Base-by-base conservation (phyloP, 2,329 filamentous ascomycete genomes). In the Celoporthe dispersa region DNA sequence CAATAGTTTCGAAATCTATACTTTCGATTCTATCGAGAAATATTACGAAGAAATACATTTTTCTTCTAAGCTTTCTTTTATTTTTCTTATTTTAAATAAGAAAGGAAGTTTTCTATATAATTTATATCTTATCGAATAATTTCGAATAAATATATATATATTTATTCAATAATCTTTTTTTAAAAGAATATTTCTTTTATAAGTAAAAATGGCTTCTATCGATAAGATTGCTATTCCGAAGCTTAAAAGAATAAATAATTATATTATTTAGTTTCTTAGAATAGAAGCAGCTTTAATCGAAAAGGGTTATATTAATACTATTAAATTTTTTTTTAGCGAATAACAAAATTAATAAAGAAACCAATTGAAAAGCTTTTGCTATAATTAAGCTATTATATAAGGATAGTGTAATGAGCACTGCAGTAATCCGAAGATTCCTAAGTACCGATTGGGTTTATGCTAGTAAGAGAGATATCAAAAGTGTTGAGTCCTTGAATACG, bases 221-320 rank as follows among this genome's bases (percentile, higher is more conserved):
- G 3, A 64, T 64, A 64, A 64, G 22, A 44, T 64, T 44, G 9
- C 7, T 25, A 64, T 64, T 28, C 16, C 4, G 3, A 64, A 44
- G 25, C 25, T 44, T 44, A 64, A 64, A 6, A 16, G 37, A 7
- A 64, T 16, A 19, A 12, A 64, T 44, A 64, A 64, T 28, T 64
- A 44, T 44, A 64, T 64, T 64, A 64, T 64, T 48, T 64, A 28
- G 22, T 41, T 37, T 5, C 5, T 64, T 48, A 33, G 37, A 48
- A 41, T 22, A 1, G 37, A 64, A 64, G 61, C 37, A 14, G 22
- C 22, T 48, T 25, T 48, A 44, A 64, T 19, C 8, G 22, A 64
- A 64, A 64, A 64, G 5, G 19, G 37, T 31, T 64, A 64, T 64
- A 25, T 48, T n/a, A 28, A 22, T n/a, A 9, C 22, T 64, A 44